These are phyloP conservation scores for Aspergillus sp. DNA, from an alignment of 2,329 filamentous ascomycete genomes.

Conservation along the genomic window DNA sequence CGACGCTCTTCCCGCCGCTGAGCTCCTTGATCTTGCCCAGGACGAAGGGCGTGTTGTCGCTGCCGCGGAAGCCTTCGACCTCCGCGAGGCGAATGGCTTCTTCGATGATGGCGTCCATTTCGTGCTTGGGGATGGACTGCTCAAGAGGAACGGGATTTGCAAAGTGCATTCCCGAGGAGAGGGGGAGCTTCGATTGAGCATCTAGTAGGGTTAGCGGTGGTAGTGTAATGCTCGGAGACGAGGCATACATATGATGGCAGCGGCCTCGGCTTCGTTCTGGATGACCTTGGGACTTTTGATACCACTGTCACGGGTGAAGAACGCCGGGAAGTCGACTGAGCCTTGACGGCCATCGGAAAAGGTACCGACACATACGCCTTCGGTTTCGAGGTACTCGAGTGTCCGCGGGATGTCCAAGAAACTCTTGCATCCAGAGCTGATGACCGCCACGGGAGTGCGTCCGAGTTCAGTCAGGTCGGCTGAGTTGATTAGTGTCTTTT, in stretches of 20 bases:
- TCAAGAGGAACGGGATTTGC: conserved; percentile 81
- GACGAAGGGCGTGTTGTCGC: conserved; percentile 80
- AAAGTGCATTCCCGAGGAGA: conserved; percentile 79
- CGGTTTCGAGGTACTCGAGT: conserved; percentile 72
- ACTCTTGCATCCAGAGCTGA: conserved; percentile 90
- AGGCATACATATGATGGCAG: conserved; percentile 72
- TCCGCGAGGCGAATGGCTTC: conserved; percentile 65
- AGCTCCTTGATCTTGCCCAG: conserved; percentile 75
- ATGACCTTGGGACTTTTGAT: conserved; percentile 74
- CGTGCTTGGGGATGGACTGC: conserved; percentile 64
- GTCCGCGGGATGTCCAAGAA: conserved; percentile 91
- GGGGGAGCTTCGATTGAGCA: conserved; percentile 68
- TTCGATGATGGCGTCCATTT: conserved; percentile 69
- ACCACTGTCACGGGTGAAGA: conserved; percentile 87
- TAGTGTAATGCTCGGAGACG: not conserved
- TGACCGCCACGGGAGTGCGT: conserved; percentile 79
- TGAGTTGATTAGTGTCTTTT: conserved; percentile 13
- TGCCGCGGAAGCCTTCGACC: conserved; percentile 66
- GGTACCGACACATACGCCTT: conserved; percentile 76
- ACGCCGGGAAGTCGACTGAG: conserved; percentile 81
- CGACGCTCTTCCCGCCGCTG: conserved; percentile 67
- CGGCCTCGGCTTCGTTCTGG: conserved; percentile 74
- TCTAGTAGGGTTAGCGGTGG: conserved; percentile 39
- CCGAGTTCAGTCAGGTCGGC: conserved; percentile 94
- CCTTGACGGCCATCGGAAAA: conserved; percentile 78